Evolutionary conservation across 495 filamentous ascomycete genomes (phyloP).

Genomic region (Aspergillus heteromorphus): DNA sequence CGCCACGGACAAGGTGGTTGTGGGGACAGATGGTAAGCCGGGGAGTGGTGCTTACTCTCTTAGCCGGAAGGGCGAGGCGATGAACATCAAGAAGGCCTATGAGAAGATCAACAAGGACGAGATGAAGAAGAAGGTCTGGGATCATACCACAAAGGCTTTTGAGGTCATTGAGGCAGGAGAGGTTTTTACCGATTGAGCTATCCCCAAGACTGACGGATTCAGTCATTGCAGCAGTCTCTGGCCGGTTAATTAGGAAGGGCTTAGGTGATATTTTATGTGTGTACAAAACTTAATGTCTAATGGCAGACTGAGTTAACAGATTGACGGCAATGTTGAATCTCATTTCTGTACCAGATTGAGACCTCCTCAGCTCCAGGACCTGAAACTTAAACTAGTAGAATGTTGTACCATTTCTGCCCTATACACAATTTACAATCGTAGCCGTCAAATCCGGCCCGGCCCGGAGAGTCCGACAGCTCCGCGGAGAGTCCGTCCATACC

Average conservation of each 20-base stretch:
- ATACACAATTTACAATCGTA: no score
- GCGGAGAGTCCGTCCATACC: background rate
- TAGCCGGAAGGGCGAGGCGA: background rate
- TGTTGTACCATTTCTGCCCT: no score
- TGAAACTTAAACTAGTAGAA: no score
- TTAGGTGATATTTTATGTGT: background rate
- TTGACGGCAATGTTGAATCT: no score
- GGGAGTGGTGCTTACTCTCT: constrained; percentile 6
- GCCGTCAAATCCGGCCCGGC: background rate
- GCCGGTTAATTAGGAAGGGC: no score
- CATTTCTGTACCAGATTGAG: no score
- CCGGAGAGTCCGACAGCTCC: background rate
- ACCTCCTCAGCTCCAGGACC: no score
- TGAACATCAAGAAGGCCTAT: background rate
- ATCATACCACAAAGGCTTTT: constrained; percentile 4
- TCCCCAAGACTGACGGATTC: background rate
- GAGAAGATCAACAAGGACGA: background rate
- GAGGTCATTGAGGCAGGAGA: background rate
- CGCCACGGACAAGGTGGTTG: background rate
- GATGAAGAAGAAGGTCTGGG: constrained; percentile 2
- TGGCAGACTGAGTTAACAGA: no score
- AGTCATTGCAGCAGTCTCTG: no score
- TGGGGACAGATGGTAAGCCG: constrained; percentile 2
- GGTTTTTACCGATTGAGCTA: constrained; percentile 1
- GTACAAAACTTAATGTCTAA: no score